These are phyloP conservation scores for Tremella yokohamensis DNA, from an alignment of 768 basidiomycete genomes.

Conservation along the genomic window DNA sequence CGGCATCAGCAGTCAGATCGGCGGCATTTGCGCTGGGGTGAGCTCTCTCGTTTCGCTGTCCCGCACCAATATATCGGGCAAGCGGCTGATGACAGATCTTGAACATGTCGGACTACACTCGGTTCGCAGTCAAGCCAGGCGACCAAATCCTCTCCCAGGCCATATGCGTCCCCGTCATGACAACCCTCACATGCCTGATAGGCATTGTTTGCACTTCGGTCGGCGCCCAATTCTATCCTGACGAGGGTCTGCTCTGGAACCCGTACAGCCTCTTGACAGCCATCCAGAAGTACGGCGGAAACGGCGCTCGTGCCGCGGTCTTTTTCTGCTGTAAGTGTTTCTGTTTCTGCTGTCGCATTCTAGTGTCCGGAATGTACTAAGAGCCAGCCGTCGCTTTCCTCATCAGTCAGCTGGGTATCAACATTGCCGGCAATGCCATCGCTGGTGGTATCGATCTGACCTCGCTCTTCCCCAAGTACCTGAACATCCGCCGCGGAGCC, in stretches of 20 bases:
- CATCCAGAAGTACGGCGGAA: conserved; percentile 29
- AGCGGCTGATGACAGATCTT: conserved; percentile 20
- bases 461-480: conserved; percentile 27
- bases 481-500: conserved; percentile 29
- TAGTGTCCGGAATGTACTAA: not conserved
- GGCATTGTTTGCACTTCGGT: conserved; percentile 43
- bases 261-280: conserved; percentile 27
- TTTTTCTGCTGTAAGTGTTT: conserved; percentile 41
- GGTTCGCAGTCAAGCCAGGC: conserved; percentile 32
- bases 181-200: conserved; percentile 30
- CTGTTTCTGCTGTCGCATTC: not conserved
- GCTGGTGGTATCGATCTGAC: conserved; percentile 35
- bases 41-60: not conserved
- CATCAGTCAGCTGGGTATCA: conserved; percentile 35
- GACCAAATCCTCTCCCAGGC: conserved; percentile 28
- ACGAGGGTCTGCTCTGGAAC: conserved; percentile 34
- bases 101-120: conserved; percentile 39
- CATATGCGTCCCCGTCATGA: conserved; percentile 21
- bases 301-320: conserved; percentile 41
- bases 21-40: conserved; percentile 28
- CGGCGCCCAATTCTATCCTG: conserved; percentile 40
- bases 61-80: not conserved
- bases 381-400: conserved; percentile 35
- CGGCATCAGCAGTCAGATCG: conserved; percentile 29
- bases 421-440: conserved; percentile 41